A percentile compares a stretch with the other conserved stretches of the same genome.
Conservation (phyloP, 306 rosid species). For the Cucumis sativus region DNA sequence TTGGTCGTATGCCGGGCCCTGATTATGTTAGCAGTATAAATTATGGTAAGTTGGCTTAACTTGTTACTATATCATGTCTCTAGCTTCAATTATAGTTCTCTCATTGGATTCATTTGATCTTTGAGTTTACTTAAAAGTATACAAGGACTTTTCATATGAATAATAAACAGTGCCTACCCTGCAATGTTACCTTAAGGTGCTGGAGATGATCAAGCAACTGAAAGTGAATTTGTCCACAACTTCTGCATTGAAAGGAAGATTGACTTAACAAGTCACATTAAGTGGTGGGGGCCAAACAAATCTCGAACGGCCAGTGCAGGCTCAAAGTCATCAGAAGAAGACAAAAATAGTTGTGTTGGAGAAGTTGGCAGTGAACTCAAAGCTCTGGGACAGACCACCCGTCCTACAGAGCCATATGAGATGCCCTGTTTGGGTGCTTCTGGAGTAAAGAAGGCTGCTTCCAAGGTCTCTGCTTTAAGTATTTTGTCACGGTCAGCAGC, state of each 20-base stretch:
- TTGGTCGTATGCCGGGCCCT: slow-evolving; percentile 75
- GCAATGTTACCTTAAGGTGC: slow-evolving; percentile 23
- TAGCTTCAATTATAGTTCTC: neutral
- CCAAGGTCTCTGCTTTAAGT: slow-evolving; percentile 71
- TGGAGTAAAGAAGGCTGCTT: slow-evolving; percentile 41
- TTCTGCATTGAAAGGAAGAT: slow-evolving; percentile 70
- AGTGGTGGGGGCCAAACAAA: slow-evolving; percentile 93
- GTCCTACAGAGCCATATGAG: slow-evolving; percentile 80
- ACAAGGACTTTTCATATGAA: slow-evolving; percentile 1
- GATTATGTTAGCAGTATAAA: slow-evolving; percentile 60
- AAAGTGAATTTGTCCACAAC: slow-evolving; percentile 42
- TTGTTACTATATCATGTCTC: slow-evolving; percentile 1
- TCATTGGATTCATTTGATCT: slow-evolving; percentile 1
- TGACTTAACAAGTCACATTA: slow-evolving; percentile 74
- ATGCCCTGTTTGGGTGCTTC: slow-evolving; percentile 65
- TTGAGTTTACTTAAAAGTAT: neutral
- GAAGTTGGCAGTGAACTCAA: slow-evolving; percentile 66
- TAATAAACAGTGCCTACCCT: neutral
- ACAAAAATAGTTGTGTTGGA: slow-evolving; percentile 44
- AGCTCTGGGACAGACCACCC: slow-evolving; percentile 52
- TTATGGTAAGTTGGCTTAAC: slow-evolving; percentile 46
- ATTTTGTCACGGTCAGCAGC: slow-evolving; percentile 84
- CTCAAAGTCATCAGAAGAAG: slow-evolving; percentile 56
- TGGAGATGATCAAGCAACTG: slow-evolving; percentile 75
- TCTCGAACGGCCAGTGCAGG: slow-evolving; percentile 44